Evolutionary conservation across 2,329 filamentous ascomycete genomes (phyloP), one percentile per base, ranked within the genome.

Genomic region (Penicillium aurantiogriseum): DNA sequence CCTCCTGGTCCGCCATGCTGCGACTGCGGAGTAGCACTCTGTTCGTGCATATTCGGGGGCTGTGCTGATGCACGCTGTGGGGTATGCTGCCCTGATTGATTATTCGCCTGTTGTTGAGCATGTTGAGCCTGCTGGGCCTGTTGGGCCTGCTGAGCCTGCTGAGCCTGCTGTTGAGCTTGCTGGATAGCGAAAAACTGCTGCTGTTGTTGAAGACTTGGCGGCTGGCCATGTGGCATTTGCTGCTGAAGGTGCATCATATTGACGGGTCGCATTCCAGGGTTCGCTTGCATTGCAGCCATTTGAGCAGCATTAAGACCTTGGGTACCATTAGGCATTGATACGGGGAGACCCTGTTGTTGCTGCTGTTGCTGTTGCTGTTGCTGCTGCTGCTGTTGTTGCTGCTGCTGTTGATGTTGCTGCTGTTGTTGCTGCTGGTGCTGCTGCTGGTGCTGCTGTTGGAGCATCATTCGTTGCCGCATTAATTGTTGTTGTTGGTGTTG

Each of bases 121-220:
- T 58, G 51, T 15, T 69, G 69, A 9, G 63, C 67, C 51, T 67
- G 63, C 46, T 64, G 63, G 2, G 65, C 64, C 54, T 63, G 67
- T 15, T 67, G 71, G 4, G 67, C 77, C 31, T 72, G 72, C 49
- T 76, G 69, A 31, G 62, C 71, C 47, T 72, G 71, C 51, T 74
- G 74, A 23, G 23, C 23, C 31, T 72, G 72, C 49, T 75, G 73
- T 56, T 76, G 69, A 31, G 62, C 71, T 45, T 72, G 71, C 52
- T 74, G 74, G 62, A 74, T 69, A 27, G 70, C 69, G 44, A 76
- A 60, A 43, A 71, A 67, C 53, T 77, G 76, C 46, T 76, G 75
- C 57, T 79, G 76, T 49, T 77, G 73, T 46, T 78, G 79, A 47
- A 81, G 60, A 54, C 69, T 77, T 50, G 75, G 75, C 13, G 75